Evolutionary conservation across 192 early-diverging fungal genomes (phyloP).

Genomic region (Linnemannia schmuckeri): DNA sequence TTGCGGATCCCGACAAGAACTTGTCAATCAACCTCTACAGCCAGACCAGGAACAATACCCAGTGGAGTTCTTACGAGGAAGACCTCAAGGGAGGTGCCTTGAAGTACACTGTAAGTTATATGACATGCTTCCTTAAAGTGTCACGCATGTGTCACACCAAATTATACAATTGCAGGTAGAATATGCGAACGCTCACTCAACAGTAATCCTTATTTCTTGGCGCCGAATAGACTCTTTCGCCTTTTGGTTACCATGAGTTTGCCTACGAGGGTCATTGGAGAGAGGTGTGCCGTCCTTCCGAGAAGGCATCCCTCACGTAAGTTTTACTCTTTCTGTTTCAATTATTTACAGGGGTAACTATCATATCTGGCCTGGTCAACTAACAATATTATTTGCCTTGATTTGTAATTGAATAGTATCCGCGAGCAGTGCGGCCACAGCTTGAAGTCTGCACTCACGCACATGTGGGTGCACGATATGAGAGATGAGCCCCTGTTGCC

Average conservation of each 20-base stretch:
- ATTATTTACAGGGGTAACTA: background rate
- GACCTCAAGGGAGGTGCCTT: conserved; percentile 69
- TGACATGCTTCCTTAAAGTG: background rate
- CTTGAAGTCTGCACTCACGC: conserved; percentile 83
- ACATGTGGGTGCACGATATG: conserved; percentile 75
- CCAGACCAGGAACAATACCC: conserved; percentile 70
- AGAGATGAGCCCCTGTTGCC: conserved; percentile 87
- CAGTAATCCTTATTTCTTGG: background rate
- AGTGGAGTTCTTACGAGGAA: conserved; percentile 84
- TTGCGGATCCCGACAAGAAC: conserved; percentile 76
- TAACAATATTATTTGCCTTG: conserved; percentile 1
- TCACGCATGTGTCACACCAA: background rate
- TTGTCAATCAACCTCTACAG: conserved; percentile 77
- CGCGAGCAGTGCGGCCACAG: conserved; percentile 86
- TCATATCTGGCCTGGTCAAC: background rate
- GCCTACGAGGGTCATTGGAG: conserved; percentile 85
- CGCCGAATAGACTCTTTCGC: conserved; percentile 54
- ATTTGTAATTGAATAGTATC: conserved; percentile 58
- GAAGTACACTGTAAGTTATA: conserved; percentile 66
- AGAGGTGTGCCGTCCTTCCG: conserved; percentile 70
- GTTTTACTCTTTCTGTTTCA: background rate
- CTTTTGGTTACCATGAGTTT: conserved; percentile 74
- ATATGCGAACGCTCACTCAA: background rate
- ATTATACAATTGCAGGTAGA: background rate
- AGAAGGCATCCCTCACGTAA: conserved; percentile 73